phyloP scores from a whole-genome alignment of 2,329 filamentous ascomycete genomes.

The Phyllosticta citriasiana region DNA sequence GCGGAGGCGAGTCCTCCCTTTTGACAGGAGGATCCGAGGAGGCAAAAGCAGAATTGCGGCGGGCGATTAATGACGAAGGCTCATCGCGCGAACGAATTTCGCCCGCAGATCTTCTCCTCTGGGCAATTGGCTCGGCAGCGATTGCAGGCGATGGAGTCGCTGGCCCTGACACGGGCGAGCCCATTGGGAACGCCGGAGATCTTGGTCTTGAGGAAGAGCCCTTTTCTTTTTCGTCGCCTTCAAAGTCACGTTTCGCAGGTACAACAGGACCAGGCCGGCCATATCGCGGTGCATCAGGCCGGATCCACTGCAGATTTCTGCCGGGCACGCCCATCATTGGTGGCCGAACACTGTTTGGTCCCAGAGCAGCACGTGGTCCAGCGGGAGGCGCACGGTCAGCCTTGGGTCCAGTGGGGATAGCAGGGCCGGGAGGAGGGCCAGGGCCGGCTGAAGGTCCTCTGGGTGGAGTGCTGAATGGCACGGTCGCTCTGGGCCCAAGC shows the following conservation, averaged over 20 bases:
- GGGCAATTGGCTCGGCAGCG: conserved; percentile 18
- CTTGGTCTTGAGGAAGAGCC: conserved; percentile 1
- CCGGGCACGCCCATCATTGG: conserved; percentile 22
- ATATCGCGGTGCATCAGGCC: conserved; percentile 25
- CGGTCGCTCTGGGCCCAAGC: conserved; percentile 20
- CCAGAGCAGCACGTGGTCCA: conserved; percentile 22
- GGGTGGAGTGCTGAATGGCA: conserved; percentile 26
- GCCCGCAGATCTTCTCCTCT: conserved; percentile 6
- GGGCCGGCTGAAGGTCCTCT: conserved; percentile 13
- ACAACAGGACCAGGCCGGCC: conserved; percentile 14
- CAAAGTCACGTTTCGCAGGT: conserved; percentile 37
- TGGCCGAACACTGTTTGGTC: conserved; percentile 20
- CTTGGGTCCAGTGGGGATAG: conserved; percentile 31
- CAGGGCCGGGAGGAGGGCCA: background rate
- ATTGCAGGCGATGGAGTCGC: conserved; percentile 15
- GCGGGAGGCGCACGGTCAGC: conserved; percentile 21
- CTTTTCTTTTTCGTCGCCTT: conserved; percentile 32
- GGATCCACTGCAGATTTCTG: conserved; percentile 34
- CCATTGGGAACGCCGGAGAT: conserved; percentile 3
- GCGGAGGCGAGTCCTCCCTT: background rate
- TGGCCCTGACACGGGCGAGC: conserved; percentile 1
- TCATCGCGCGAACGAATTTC: conserved; percentile 8
- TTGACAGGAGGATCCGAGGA: conserved; percentile 7
- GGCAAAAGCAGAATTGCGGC: conserved; percentile 12
- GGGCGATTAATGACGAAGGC: conserved; percentile 7